These are phyloP conservation scores for Ochetophila trinervis DNA, from an alignment of 306 rosid species.

Conservation along the genomic window DNA sequence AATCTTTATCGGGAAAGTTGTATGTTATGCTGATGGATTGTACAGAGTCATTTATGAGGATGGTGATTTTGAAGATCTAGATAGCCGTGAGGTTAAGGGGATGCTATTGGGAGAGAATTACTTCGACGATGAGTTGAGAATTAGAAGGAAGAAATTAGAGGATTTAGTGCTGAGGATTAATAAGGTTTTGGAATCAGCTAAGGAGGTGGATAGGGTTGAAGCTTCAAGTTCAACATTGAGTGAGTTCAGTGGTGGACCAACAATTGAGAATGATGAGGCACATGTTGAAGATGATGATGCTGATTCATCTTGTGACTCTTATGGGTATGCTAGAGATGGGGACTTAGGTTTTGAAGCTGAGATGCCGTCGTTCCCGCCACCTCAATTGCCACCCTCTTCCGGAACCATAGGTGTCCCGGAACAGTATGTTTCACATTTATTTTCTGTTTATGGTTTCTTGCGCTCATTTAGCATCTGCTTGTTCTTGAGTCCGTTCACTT, in stretches of 20 bases:
- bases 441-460: conserved; percentile 78
- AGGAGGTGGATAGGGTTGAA: conserved; percentile 30
- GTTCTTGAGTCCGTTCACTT: conserved; percentile 66
- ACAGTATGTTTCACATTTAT: conserved; percentile 61
- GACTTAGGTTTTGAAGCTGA: conserved; percentile 35
- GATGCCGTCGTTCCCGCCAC: conserved; percentile 35
- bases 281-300: conserved; percentile 31
- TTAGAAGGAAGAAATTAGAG: conserved; percentile 48
- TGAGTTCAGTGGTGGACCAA: conserved; percentile 32
- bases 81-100: conserved; percentile 67
- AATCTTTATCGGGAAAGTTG: conserved; percentile 67
- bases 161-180: conserved; percentile 29
- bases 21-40: conserved; percentile 55
- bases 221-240: conserved; percentile 28
- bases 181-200: conserved; percentile 9
- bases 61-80: conserved; percentile 84
- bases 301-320: conserved; percentile 45
- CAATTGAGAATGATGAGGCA: conserved; percentile 26
- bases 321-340: conserved; percentile 27
- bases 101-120: conserved; percentile 43
- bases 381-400: conserved; percentile 62
- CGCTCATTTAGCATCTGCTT: conserved; percentile 68
- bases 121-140: conserved; percentile 33
- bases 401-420: conserved; percentile 84
- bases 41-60: conserved; percentile 80